Conservation (phyloP, 306 rosid genomes). For the Leucaena leucocephala region DNA sequence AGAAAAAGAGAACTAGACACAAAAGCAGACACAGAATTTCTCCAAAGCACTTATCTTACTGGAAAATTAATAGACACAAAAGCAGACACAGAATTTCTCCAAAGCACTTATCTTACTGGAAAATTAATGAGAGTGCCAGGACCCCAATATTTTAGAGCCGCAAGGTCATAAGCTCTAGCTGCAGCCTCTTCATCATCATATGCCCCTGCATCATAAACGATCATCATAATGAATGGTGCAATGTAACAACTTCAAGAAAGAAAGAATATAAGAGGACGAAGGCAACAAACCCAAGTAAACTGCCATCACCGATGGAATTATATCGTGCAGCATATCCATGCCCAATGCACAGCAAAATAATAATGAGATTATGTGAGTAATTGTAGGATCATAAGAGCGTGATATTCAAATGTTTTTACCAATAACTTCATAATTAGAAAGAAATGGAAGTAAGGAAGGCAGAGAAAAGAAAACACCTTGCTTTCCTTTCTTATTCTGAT, state of each 20-base stretch:
- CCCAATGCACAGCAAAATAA: slow-evolving; percentile 35
- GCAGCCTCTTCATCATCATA: slow-evolving; percentile 99
- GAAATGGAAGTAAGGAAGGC: slow-evolving; percentile 22
- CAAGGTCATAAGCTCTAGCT: slow-evolving; percentile 98
- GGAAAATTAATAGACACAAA: slow-evolving; percentile 69
- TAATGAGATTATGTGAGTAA: slow-evolving; percentile 45
- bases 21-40: neutral
- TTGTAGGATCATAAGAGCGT: neutral
- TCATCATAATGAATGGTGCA: slow-evolving; percentile 15
- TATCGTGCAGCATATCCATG: slow-evolving; percentile 46
- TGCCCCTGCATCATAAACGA: slow-evolving; percentile 60
- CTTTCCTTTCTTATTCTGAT: slow-evolving; percentile 98
- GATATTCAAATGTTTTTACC: neutral
- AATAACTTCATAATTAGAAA: neutral
- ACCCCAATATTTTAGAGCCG: slow-evolving; percentile 99
- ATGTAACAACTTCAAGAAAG: slow-evolving; percentile 1
- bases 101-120: slow-evolving; percentile 64
- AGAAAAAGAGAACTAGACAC: neutral
- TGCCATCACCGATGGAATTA: slow-evolving; percentile 48
- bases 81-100: too few species aligned
- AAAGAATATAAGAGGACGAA: neutral
- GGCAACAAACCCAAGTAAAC: slow-evolving; percentile 91
- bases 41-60: slow-evolving; percentile 56
- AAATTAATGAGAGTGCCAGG: slow-evolving; percentile 97
- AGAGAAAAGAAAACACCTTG: slow-evolving; percentile 62